Evolutionary conservation across 179 eudicot genomes (phyloP).

Genomic region (Silene vulgaris): DNA sequence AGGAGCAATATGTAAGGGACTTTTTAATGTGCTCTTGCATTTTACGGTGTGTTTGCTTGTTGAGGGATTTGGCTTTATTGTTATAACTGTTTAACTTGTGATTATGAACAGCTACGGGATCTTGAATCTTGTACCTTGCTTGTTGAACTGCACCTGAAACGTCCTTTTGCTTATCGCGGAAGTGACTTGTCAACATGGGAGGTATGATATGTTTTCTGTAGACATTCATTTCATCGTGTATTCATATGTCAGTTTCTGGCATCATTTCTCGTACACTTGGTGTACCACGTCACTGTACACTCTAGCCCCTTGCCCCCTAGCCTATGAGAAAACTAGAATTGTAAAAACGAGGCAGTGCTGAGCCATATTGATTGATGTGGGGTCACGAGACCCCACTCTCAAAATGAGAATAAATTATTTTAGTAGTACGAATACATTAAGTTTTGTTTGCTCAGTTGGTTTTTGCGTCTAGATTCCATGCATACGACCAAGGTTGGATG

Average conservation of each 20-base stretch:
- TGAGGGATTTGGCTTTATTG: neutral
- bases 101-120: slow-evolving; percentile 59
- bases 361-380: too few relatives aligned
- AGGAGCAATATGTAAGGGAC: slow-evolving; percentile 71
- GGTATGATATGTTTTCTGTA: slow-evolving; percentile 34
- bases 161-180: slow-evolving; percentile 70
- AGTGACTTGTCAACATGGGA: slow-evolving; percentile 92
- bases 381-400: too few relatives aligned
- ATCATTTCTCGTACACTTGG: slow-evolving; percentile 1
- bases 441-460: too few relatives aligned
- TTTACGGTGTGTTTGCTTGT: neutral
- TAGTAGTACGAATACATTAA: too few relatives aligned
- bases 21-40: neutral
- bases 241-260: neutral
- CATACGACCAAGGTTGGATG: too few relatives aligned
- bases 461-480: too few relatives aligned
- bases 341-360: neutral
- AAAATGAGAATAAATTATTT: too few relatives aligned
- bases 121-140: slow-evolving; percentile 74
- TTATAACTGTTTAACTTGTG: neutral
- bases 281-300: neutral
- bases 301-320: neutral
- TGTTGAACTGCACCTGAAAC: slow-evolving; percentile 80
- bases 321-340: neutral
- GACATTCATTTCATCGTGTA: neutral